Evolutionary conservation across 306 rosid species (phyloP), one percentile per base, ranked within the genome.

Genomic region (Acacia acuminata): DNA sequence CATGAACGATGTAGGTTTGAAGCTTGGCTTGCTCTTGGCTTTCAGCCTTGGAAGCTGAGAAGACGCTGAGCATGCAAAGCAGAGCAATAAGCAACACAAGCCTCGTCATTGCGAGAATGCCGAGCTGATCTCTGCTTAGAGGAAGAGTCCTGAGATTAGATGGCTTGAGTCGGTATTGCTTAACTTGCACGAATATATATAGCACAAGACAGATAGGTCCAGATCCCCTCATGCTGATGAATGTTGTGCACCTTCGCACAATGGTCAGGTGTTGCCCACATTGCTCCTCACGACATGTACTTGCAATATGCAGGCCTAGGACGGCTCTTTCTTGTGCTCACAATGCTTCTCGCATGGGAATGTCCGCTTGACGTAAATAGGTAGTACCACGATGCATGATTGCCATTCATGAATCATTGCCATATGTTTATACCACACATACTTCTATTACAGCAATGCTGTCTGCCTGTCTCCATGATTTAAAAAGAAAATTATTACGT

Each of bases 1-100:
- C 92, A 32, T 87, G 86, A 65, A 94, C 93, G 34, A 91, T 86
- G 79, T 89, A 87, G 56, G 94, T 80, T 71, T 5, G 30, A 22
- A 88, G 67, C 45, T 78, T 71, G 42, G 74, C 69, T 40, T 69
- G 60, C 14, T 79, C 78, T 58, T 83, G 20, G 12, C 38, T 20
- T 27, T 76, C 76, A 4, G 86, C 77, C 36, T 17, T 16, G 30
- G 89, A 79, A 76, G 65, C 27, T 69, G 79, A 56, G 13, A 64
- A 66, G 67, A 74, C 27, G 51, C 68, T 51, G 17, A 84, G 81
- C 69, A 87, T 32, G 78, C 71, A 76, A 79, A 82, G 42, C 12
- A 90, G 77, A 17, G 65, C 56, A 25, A 87, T 30, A 42, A 88
- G 82, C 75, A 83, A 67, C 0, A 64, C 61, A 75, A 84, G 25